A percentile compares a stretch with the other conserved stretches of the same genome.
These are phyloP conservation scores for Pleurotus platypus DNA, from an alignment of 768 basidiomycete genomes.

Conservation along the genomic window DNA sequence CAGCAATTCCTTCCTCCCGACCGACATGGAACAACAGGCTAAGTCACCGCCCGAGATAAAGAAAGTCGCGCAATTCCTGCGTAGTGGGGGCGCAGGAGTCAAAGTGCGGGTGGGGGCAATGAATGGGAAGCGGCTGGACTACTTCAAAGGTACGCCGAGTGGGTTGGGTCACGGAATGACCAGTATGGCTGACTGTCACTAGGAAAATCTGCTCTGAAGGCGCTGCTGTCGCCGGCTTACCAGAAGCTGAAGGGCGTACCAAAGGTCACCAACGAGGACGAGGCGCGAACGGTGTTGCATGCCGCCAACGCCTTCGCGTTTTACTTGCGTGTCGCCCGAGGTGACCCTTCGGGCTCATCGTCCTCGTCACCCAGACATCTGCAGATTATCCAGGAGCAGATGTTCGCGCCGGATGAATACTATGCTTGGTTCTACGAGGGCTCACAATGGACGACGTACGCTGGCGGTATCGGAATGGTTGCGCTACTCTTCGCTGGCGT, in stretches of 20 bases:
- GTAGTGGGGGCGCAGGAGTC: conserved; percentile 81
- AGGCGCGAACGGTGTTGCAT: conserved; percentile 66
- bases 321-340: conserved; percentile 88
- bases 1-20: too few relatives aligned
- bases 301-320: conserved; percentile 81
- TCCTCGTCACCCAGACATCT: conserved; percentile 79
- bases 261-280: conserved; percentile 67
- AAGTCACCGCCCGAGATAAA: conserved; percentile 78
- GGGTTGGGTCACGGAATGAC: neutral
- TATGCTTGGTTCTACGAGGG: conserved; percentile 98
- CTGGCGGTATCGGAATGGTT: conserved; percentile 90
- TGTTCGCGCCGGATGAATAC: conserved; percentile 73
- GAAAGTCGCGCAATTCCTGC: conserved; percentile 82
- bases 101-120: conserved; percentile 88
- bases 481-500: conserved; percentile 91
- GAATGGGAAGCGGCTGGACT: conserved; percentile 93
- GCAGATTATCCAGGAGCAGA: conserved; percentile 76
- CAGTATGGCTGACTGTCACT: neutral
- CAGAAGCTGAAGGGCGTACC: conserved; percentile 80
- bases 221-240: conserved; percentile 87
- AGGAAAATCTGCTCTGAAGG: conserved; percentile 94
- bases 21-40: conserved; percentile 65
- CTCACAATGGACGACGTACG: conserved; percentile 89
- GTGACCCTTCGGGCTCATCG: conserved; percentile 57
- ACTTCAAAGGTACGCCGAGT: conserved; percentile 83